Evolutionary conservation across 1,284 basidiomycete species (phyloP).

Genomic region (Malassezia pachydermatis): DNA sequence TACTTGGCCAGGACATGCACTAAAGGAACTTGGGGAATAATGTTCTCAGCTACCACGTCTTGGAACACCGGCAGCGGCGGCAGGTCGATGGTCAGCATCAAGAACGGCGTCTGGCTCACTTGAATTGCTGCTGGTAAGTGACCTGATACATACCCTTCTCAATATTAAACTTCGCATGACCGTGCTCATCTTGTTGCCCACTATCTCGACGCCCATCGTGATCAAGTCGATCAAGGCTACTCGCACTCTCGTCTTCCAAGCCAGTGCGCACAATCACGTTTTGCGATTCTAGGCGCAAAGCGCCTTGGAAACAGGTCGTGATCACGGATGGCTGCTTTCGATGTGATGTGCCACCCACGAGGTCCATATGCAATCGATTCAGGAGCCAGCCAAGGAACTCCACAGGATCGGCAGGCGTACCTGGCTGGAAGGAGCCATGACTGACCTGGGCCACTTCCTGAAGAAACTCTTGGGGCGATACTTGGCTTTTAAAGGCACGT

Average conservation of each 20-base stretch:
- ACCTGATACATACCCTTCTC: no score
- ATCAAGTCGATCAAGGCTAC: constrained; percentile 21
- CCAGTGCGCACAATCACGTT: constrained; percentile 58
- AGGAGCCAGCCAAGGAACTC: constrained; percentile 94
- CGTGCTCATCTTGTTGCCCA: constrained; percentile 34
- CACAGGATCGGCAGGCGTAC: constrained; percentile 86
- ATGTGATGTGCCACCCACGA: constrained; percentile 57
- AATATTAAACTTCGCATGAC: constrained; percentile 33
- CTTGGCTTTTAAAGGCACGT: constrained; percentile 73
- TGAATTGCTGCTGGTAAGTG: no score
- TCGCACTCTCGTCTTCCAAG: constrained; percentile 19
- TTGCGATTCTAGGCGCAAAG: constrained; percentile 83
- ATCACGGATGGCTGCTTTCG: constrained; percentile 55
- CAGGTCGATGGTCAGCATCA: constrained; percentile 87
- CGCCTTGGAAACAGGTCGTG: constrained; percentile 85
- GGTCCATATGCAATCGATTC: constrained; percentile 79
- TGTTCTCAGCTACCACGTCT: constrained; percentile 84
- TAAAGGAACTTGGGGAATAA: constrained; percentile 92
- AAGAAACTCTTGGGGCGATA: constrained; percentile 92
- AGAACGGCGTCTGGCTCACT: constrained; percentile 74
- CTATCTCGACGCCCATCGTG: constrained; percentile 27
- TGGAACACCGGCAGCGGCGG: constrained; percentile 94
- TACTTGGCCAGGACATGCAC: constrained; percentile 88
- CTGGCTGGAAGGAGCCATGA: constrained; percentile 76
- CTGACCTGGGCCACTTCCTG: constrained; percentile 87